These are phyloP conservation scores for Zasmidium citrigriseum DNA, from an alignment of 2,329 filamentous ascomycete species.

Conservation along the genomic window DNA sequence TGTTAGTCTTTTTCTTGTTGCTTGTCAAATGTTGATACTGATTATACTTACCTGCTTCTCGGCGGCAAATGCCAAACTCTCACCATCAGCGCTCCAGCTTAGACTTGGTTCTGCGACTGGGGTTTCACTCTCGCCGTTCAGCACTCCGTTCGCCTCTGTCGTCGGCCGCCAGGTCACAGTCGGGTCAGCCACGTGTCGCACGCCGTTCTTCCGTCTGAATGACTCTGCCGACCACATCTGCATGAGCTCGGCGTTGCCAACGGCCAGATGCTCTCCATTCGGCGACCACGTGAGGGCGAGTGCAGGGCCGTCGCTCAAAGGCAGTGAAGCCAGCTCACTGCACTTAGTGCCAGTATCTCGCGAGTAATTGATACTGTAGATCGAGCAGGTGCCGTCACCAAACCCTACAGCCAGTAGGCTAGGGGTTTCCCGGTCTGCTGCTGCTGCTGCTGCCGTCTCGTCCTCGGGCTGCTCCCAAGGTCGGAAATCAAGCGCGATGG, in stretches of 20 bases:
- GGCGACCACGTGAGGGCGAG: slow-evolving; percentile 48
- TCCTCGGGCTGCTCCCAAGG: slow-evolving; percentile 20
- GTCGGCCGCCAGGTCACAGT: slow-evolving; percentile 32
- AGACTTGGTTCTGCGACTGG: slow-evolving; percentile 38
- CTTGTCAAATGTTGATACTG: not conserved
- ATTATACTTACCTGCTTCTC: slow-evolving; percentile 46
- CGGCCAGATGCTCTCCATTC: slow-evolving; percentile 44
- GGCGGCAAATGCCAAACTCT: slow-evolving; percentile 49
- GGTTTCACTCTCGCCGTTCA: slow-evolving; percentile 22
- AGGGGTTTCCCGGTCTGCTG: slow-evolving; percentile 2
- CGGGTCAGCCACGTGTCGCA: slow-evolving; percentile 16
- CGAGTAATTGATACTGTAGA: slow-evolving; percentile 40
- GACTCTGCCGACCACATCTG: slow-evolving; percentile 44
- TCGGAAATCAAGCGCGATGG: slow-evolving; percentile 44
- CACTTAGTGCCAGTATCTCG: slow-evolving; percentile 10
- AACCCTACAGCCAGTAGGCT: slow-evolving; percentile 42
- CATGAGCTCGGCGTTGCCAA: slow-evolving; percentile 45
- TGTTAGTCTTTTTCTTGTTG: not conserved
- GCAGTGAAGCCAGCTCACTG: slow-evolving; percentile 21
- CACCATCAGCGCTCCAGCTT: slow-evolving; percentile 57
- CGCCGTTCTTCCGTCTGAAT: slow-evolving; percentile 20
- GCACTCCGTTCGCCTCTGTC: slow-evolving; percentile 15
- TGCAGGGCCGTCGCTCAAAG: slow-evolving; percentile 33
- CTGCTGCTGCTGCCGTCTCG: slow-evolving; percentile 6
- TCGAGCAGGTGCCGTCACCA: slow-evolving; percentile 40